Evolutionary conservation across 352 stramenopile species (phyloP).

Genomic region (Pythium aphanidermatum): DNA sequence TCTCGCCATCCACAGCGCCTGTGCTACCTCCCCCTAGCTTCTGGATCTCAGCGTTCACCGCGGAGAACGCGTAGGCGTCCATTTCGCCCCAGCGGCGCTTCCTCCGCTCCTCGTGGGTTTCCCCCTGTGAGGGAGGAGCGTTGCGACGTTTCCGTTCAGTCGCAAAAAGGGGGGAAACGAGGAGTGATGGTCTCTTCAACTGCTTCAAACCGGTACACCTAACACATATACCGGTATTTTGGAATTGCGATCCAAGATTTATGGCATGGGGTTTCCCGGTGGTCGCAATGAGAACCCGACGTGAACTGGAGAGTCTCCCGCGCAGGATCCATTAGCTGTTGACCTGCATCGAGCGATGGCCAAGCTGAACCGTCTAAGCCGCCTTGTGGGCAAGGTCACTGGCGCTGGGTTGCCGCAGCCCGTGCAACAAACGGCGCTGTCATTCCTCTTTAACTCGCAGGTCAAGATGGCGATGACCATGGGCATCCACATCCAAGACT

Average conservation of each 20-base stretch:
- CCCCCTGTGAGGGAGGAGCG: conserved; percentile 1
- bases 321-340: too few relatives aligned
- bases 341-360: conserved; percentile 13
- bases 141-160: conserved; percentile 28
- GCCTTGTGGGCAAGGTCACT: conserved; percentile 50
- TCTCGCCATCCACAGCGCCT: not conserved
- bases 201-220: not conserved
- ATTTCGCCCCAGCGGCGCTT: not conserved
- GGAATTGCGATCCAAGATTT: not conserved
- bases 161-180: not conserved
- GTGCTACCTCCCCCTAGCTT: conserved; percentile 11
- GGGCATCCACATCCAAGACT: conserved; percentile 68
- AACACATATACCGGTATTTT: conserved; percentile 1
- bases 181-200: conserved; percentile 24
- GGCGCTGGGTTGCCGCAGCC: conserved; percentile 26
- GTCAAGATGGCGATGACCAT: conserved; percentile 80
- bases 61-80: conserved; percentile 19
- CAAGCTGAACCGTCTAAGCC: conserved; percentile 51
- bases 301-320: too few relatives aligned
- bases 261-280: conserved; percentile 4
- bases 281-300: not conserved
- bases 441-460: conserved; percentile 76
- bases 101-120: conserved; percentile 3
- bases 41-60: conserved; percentile 14
- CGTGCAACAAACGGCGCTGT: conserved; percentile 43